A percentile compares a stretch with the other conserved stretches of the same genome.
Conservation (phyloP, 768 basidiomycete genomes). For the Russula olivacea region DNA sequence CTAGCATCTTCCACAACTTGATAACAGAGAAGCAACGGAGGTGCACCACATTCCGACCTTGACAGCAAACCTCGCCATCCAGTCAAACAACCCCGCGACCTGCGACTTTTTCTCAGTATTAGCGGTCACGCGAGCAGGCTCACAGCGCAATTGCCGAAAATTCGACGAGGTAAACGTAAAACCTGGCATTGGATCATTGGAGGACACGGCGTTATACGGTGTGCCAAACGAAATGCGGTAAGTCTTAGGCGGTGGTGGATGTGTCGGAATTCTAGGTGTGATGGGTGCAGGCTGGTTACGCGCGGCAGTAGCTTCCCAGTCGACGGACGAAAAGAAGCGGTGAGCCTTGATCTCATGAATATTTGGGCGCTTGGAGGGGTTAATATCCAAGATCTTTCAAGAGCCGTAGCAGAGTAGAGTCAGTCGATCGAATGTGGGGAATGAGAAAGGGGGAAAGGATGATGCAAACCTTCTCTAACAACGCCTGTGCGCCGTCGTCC, state of each 20-base stretch:
- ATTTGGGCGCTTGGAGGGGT: slow-evolving; percentile 16
- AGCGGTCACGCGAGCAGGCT: not conserved
- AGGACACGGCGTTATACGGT: slow-evolving; percentile 12
- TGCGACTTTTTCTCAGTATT: not conserved
- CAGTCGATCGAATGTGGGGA: too few species aligned
- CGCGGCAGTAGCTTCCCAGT: slow-evolving; percentile 17
- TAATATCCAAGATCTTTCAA: slow-evolving; percentile 15
- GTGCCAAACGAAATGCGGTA: slow-evolving; percentile 19
- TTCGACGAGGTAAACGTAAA: slow-evolving; percentile 17
- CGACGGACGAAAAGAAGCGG: slow-evolving; percentile 21
- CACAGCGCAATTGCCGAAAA: not conserved
- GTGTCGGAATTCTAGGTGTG: slow-evolving; percentile 8
- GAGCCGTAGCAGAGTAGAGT: not conserved
- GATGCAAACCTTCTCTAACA: slow-evolving; percentile 14
- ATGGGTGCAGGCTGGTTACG: slow-evolving; percentile 14
- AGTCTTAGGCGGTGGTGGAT: slow-evolving; percentile 13
- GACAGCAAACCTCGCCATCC: not conserved
- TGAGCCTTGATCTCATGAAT: slow-evolving; percentile 21
- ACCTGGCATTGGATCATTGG: slow-evolving; percentile 4
- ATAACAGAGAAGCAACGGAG: slow-evolving; percentile 5
- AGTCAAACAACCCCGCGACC: not conserved
- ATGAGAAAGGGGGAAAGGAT: too few species aligned
- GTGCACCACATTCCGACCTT: slow-evolving; percentile 7
- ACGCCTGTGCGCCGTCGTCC: slow-evolving; percentile 18
- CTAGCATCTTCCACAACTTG: not conserved